These are phyloP conservation scores for Begonia peltatifolia DNA, from an alignment of 306 rosid genomes.

Conservation along the genomic window DNA sequence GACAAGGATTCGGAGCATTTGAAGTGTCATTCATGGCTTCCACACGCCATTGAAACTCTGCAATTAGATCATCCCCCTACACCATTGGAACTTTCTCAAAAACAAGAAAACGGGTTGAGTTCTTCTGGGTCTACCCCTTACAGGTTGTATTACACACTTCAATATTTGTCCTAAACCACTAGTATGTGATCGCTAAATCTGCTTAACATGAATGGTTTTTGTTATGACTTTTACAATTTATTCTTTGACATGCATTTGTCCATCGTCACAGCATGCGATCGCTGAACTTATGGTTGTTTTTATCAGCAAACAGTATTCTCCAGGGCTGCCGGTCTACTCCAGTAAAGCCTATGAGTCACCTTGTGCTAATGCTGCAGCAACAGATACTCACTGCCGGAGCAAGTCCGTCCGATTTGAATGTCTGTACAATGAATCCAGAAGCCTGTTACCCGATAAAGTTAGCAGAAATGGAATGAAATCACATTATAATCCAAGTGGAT, in stretches of 20 bases:
- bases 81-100: constrained; percentile 29
- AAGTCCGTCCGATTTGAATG: constrained; percentile 82
- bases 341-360: constrained; percentile 20
- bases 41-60: constrained; percentile 36
- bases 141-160: constrained; percentile 35
- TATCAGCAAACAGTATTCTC: constrained; percentile 13
- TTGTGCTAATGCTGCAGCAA: constrained; percentile 21
- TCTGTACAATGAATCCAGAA: constrained; percentile 21
- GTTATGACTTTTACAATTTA: background rate
- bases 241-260: constrained; percentile 35
- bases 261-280: constrained; percentile 11
- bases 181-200: too few relatives aligned
- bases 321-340: constrained; percentile 5
- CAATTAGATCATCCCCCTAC: constrained; percentile 33
- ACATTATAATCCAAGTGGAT: constrained; percentile 33
- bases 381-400: constrained; percentile 19
- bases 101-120: constrained; percentile 19
- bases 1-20: constrained; percentile 24
- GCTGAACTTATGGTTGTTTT: constrained; percentile 13
- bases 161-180: background rate
- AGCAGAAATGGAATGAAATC: constrained; percentile 22
- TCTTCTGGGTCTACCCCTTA: constrained; percentile 43
- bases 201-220: too few relatives aligned
- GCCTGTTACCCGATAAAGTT: constrained; percentile 1
- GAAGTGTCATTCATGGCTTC: constrained; percentile 56